Evolutionary conservation across 2,329 filamentous ascomycete genomes (phyloP), one percentile per base, ranked within the genome.

Genomic region (Ophiostoma ips): DNA sequence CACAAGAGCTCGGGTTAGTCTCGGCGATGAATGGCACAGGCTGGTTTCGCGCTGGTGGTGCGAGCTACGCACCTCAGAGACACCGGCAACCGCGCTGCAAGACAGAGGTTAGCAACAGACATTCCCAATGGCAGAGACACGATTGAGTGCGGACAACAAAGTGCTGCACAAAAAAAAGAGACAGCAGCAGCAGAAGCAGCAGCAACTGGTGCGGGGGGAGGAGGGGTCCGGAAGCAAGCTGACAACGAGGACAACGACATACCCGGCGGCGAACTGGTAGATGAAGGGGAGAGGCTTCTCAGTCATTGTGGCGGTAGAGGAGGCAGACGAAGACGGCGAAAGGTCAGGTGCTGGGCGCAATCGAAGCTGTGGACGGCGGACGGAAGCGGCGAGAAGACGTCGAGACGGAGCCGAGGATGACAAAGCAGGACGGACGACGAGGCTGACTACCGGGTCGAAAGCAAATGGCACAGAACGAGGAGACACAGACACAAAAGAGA

Each of bases 261-360:
- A 58, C 78, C 89, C 89, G 63, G 90, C 89, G 66, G 82, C 84
- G 74, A 96, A 95, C 72, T 95, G 89, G 80, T 95, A 95, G 60
- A 80, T 68, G 70, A 95, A 95, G 53, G 87, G 87, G 59, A 95
- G 79, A 52, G 89, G 87, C 71, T 87, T 84, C 48, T 72, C 63
- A 56, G 79, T 73, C 81, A 84, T 84, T 60, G 61, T 73, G 70
- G 63, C 61, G 58, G 55, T 15, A 31, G 35, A 28, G 44, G 33
- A n/a, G 18, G 19, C 19, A n/a, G 33, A 43, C 24, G 24, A 18
- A 18, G 12, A 36, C 12, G 12, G 33, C 12, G 28, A 35, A 28
- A 28, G 13, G 30, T 28, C 15, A 5, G 40, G 21, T 30, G n/a
- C n/a, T 9, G n/a, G 13, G 19, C 19, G 31, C 13, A 34, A 12